Base-by-base conservation (phyloP, 371 early-diverging fungal genomes). In the Enteropsectra breve region DNA sequence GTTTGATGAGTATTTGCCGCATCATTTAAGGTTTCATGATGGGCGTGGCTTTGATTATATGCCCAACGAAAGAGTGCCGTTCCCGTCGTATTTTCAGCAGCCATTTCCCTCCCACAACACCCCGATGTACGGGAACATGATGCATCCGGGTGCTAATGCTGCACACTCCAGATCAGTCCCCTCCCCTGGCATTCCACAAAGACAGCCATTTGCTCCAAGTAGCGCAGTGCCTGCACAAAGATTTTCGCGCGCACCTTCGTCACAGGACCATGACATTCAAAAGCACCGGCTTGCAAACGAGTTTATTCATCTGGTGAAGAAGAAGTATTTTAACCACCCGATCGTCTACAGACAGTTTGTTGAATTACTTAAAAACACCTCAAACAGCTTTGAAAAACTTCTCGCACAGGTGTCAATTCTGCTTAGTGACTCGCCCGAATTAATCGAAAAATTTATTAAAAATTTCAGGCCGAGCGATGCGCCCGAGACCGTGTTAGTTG, bases 1-100 rank as follows among this genome's bases (percentile, higher is more conserved):
- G 21, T 98, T 98, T 83, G 97, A 96, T 79, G 92, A 95, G 0
- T 98, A 97, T 76, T 75, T 97, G 56, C 97, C 97, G 8, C 88
- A 43, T 34, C 69, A 74, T 57, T 57, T 73, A 40, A 69, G 57
- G 40, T 67, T 40, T 60, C 15, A 21, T 29, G 8, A 21, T 26
- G 11, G 23, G 24, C 24, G 56, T n/a, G 28, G 43, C n/a, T 49
- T 23, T 58, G 64, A 15, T 15, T 32, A n/a, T 13, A 13, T 38
- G 62, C 63, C 32, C 29, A 23, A 3, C 30, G 33, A 47, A 38
- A 57, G 50, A 23, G 23, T n/a, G 2, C 37, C 24, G 1, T 2
- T n/a, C 0, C 13, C 40, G 23, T 21, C 8, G 28, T 59, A 38
- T 13, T 43, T 45, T 53, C 40, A 32, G 6, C 48, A 63, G 6